Evolutionary conservation across 179 eudicot species (phyloP), one percentile per base, ranked within the genome.

Genomic region (Silene vulgaris): DNA sequence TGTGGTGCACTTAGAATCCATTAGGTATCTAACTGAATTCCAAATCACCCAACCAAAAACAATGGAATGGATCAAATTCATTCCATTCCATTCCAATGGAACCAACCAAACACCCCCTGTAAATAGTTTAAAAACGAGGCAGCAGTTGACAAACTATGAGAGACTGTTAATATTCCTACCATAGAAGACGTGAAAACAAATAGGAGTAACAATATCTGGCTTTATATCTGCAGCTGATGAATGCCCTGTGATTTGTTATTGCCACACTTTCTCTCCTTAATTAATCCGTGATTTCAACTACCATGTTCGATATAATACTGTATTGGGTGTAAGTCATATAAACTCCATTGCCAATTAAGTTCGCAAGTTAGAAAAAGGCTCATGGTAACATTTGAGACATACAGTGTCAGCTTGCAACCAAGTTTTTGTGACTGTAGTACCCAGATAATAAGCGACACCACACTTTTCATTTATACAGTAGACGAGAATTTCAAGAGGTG

Each of bases 361-460:
- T 56, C n/a, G 48, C 8, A 8, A 29, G 43, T 14, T 54, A 21
- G 16, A 16, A 72, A 66, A 57, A 72, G 45, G 26, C 23, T n/a
- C 17, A 14, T 6, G 28, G 35, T 54, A 14, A 30, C 63, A 37
- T 62, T 21, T 40, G 9, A 61, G 60, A 74, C 45, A 3, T 5
- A 60, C 69, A 62, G 28, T 60, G 8, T 76, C 79, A 63, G 52
- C 30, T 11, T 62, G 50, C 52, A 67, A 28, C 76, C 54, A 19
- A 19, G 32, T 28, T 52, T 60, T 12, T 20, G 8, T n/a, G 59
- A 57, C 19, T 40, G 26, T 19, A 28, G 32, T 66, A 40, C 17
- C 43, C 60, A 8, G 64, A 56, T 37, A 52, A 70, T 65, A 72
- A 12, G 48, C 26, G 28, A 37, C 73, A 69, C 40, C 13, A n/a